These are phyloP conservation scores for Vitis hybrid DNA, from an alignment of 177 flowering plant species.

Conservation along the genomic window DNA sequence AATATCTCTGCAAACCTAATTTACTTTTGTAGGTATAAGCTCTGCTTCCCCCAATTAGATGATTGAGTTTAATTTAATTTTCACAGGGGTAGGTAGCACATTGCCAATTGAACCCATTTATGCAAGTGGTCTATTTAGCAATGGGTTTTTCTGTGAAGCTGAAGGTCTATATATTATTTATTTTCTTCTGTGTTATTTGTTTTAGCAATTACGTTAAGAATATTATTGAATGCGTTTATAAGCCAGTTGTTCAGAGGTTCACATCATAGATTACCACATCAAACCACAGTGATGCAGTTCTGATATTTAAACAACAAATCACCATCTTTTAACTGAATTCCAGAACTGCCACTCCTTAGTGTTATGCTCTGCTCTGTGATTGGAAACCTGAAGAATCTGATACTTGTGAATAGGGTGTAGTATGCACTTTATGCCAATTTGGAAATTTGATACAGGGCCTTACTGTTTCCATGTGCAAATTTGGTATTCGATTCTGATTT, in stretches of 20 bases:
- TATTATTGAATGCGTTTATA: background rate
- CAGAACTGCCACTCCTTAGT: background rate
- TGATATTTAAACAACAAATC: no score
- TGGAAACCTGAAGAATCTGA: background rate
- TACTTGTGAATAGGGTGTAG: background rate
- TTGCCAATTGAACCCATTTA: constrained; percentile 55
- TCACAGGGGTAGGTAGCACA: constrained; percentile 56
- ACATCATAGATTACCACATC: no score
- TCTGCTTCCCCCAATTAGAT: background rate
- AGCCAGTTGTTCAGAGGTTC: background rate
- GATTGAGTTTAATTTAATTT: constrained; percentile 2
- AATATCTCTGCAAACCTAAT: constrained; percentile 11
- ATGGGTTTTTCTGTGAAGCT: constrained; percentile 31
- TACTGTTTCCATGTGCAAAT: background rate
- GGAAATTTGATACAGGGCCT: background rate
- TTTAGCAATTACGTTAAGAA: no score
- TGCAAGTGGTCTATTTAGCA: constrained; percentile 25
- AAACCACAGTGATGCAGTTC: no score
- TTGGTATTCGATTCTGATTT: background rate
- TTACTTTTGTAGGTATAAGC: background rate
- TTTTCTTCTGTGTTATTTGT: background rate
- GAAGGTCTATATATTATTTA: constrained; percentile 33
- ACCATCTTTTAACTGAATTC: no score
- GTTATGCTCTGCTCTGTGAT: background rate
- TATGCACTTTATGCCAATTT: background rate